Conservation (phyloP, 176 grass and related monocot genomes). For the Saccharum officinarum region DNA sequence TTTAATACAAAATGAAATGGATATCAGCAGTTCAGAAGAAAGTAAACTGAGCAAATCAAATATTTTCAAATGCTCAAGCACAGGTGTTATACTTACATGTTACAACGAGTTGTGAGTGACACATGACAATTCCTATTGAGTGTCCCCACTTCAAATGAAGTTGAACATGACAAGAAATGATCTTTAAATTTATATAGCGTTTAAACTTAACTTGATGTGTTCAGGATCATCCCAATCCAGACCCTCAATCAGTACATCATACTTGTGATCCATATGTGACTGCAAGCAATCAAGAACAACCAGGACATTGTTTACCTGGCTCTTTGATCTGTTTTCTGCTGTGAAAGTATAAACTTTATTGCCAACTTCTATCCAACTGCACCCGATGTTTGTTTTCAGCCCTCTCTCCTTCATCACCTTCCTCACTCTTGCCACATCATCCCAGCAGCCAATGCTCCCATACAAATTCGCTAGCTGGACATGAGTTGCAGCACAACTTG, state of each 20-base stretch:
- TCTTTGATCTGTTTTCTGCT: slow-evolving; percentile 45
- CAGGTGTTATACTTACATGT: background rate
- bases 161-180: background rate
- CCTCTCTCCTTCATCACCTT: slow-evolving; percentile 49
- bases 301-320: slow-evolving; percentile 34
- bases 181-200: slow-evolving; percentile 12
- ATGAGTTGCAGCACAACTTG: slow-evolving; percentile 54
- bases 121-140: background rate
- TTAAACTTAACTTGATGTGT: background rate
- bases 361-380: slow-evolving; percentile 65
- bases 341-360: slow-evolving; percentile 50
- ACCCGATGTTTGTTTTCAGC: slow-evolving; percentile 49
- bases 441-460: slow-evolving; percentile 46
- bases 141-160: slow-evolving; percentile 2
- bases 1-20: background rate
- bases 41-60: background rate
- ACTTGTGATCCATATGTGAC: slow-evolving; percentile 40
- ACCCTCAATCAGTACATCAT: slow-evolving; percentile 25
- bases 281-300: slow-evolving; percentile 47
- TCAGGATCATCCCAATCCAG: slow-evolving; percentile 21
- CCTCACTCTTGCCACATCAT: slow-evolving; percentile 52
- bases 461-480: slow-evolving; percentile 61
- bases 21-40: background rate
- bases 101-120: background rate
- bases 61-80: background rate